These are phyloP conservation scores for Blastocystis sp. DNA, from an alignment of 352 stramenopile genomes.

Conservation along the genomic window DNA sequence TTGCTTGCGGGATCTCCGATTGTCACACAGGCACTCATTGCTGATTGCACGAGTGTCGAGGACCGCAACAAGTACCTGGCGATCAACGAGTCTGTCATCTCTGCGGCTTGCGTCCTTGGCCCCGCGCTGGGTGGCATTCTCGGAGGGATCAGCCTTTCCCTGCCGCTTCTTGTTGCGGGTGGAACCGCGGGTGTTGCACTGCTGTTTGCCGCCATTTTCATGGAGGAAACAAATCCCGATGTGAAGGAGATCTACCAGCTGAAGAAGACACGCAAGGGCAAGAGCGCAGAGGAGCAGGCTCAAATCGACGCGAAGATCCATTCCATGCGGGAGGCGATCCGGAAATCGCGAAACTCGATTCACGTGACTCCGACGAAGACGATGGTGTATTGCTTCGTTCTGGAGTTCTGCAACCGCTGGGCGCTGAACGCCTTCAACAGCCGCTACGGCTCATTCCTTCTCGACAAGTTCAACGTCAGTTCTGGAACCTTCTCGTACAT, in stretches of 20 bases:
- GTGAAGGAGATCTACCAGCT: constrained; percentile 7
- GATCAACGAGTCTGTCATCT: constrained; percentile 22
- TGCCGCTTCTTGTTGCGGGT: constrained; percentile 38
- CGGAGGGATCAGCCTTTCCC: neutral
- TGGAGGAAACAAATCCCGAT: constrained; percentile 48
- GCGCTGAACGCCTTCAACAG: constrained; percentile 39
- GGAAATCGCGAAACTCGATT: neutral
- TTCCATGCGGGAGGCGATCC: neutral
- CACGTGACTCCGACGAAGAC: neutral
- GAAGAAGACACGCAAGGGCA: neutral
- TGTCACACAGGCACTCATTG: constrained; percentile 61
- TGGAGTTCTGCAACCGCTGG: constrained; percentile 64
- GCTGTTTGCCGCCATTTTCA: constrained; percentile 25
- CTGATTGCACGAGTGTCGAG: constrained; percentile 48
- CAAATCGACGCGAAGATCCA: neutral
- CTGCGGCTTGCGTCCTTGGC: constrained; percentile 41
- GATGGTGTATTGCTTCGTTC: constrained; percentile 28
- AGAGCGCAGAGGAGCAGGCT: neutral
- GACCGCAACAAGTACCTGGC: constrained; percentile 47
- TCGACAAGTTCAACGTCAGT: constrained; percentile 13
- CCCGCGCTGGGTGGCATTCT: constrained; percentile 58
- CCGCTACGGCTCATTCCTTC: constrained; percentile 34
- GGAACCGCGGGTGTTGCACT: constrained; percentile 18
- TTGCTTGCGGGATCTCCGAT: constrained; percentile 60
- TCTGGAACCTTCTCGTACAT: constrained; percentile 32